A percentile compares a stretch with the other conserved stretches of the same genome.
Conservation (phyloP, 176 grass and related monocot genomes). For the Paspalum vaginatum region DNA sequence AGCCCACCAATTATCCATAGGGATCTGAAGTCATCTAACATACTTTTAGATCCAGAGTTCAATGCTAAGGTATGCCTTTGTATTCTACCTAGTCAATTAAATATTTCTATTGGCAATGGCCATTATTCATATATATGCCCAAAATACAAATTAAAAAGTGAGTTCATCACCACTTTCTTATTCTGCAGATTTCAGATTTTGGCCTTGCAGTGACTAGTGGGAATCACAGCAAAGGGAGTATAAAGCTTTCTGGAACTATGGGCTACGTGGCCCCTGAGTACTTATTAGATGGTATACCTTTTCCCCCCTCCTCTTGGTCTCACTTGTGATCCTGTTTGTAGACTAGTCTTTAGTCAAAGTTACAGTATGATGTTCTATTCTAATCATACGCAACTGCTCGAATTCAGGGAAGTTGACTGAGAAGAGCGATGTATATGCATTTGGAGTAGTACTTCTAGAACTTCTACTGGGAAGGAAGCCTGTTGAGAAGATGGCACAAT, state of each 20-base stretch:
- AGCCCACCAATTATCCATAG: constrained; percentile 87
- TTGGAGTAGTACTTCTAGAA: constrained; percentile 95
- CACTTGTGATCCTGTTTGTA: neutral
- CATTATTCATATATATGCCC: neutral
- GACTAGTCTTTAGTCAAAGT: neutral
- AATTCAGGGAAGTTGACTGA: constrained; percentile 93
- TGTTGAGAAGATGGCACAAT: constrained; percentile 82
- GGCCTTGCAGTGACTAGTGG: constrained; percentile 76
- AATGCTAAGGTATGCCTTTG: constrained; percentile 75
- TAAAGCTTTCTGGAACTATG: constrained; percentile 84
- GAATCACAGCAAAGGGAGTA: constrained; percentile 69
- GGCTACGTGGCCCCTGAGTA: constrained; percentile 97
- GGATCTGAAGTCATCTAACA: constrained; percentile 95
- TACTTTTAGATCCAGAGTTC: constrained; percentile 91
- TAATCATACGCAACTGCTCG: constrained; percentile 26
- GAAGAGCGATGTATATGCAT: constrained; percentile 98
- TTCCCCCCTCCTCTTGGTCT: neutral
- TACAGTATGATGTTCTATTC: neutral
- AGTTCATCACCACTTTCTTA: neutral
- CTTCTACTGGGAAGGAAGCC: constrained; percentile 90
- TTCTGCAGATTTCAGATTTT: constrained; percentile 90
- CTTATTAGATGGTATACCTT: constrained; percentile 72
- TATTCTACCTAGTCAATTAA: constrained; percentile 35
- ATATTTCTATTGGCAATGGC: constrained; percentile 30
- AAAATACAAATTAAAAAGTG: neutral